Evolutionary conservation across 768 basidiomycete genomes (phyloP).

Genomic region (Chalciporus pseudorubinellus): DNA sequence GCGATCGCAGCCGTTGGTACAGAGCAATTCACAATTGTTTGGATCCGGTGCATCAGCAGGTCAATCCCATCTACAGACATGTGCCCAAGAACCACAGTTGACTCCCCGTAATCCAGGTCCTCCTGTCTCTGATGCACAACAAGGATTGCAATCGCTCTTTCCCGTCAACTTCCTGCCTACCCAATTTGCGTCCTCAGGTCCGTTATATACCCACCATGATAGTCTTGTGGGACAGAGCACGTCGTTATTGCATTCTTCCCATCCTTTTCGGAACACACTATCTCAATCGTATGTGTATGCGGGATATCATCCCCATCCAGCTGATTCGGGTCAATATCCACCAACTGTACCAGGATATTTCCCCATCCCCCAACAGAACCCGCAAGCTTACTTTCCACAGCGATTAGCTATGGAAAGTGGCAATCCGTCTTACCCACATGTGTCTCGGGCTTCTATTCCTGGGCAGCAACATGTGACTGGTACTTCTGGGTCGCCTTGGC

Average conservation of each 20-base stretch:
- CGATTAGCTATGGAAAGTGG: conserved; percentile 34
- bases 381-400: conserved; percentile 40
- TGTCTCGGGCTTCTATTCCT: conserved; percentile 17
- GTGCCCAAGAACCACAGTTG: not conserved
- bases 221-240: conserved; percentile 47
- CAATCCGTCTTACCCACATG: conserved; percentile 25
- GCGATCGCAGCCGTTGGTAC: conserved; percentile 4
- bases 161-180: conserved; percentile 22
- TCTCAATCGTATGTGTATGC: conserved; percentile 35
- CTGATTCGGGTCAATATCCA: conserved; percentile 38
- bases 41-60: not conserved
- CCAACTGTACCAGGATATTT: conserved; percentile 43
- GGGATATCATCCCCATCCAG: conserved; percentile 34
- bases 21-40: conserved; percentile 1
- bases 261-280: conserved; percentile 26
- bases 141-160: conserved; percentile 12
- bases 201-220: conserved; percentile 34
- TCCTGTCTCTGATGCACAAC: not conserved
- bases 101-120: not conserved
- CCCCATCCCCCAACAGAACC: conserved; percentile 36
- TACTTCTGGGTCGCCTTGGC: conserved; percentile 17
- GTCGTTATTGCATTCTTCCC: conserved; percentile 40
- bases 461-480: conserved; percentile 24
- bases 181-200: conserved; percentile 24
- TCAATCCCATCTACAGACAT: not conserved